These are phyloP conservation scores for Sungouiozyma intestinalis DNA, from an alignment of 805 yeast genomes.

Conservation along the genomic window DNA sequence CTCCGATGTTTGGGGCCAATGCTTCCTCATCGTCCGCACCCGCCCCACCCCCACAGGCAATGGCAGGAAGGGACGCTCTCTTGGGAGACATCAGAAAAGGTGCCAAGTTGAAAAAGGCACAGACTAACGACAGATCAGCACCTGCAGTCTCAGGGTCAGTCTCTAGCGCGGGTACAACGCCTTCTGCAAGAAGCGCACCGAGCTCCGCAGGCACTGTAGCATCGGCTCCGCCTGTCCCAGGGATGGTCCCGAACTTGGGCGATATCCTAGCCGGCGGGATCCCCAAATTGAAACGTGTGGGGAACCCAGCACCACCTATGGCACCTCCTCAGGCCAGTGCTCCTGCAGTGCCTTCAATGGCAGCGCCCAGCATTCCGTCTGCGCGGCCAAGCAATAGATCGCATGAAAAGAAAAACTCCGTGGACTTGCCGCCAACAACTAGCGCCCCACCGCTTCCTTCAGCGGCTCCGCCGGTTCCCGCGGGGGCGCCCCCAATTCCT, in stretches of 20 bases:
- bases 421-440: slow-evolving; percentile 12
- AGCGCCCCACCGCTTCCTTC: slow-evolving; percentile 14
- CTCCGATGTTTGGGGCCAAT: slow-evolving; percentile 35
- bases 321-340: slow-evolving; percentile 7
- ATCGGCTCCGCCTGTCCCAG: slow-evolving; percentile 24
- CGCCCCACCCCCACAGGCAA: slow-evolving; percentile 23
- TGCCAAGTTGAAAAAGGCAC: slow-evolving; percentile 45
- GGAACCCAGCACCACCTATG: slow-evolving; percentile 5
- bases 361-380: slow-evolving; percentile 9
- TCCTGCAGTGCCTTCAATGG: slow-evolving; percentile 11
- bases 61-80: slow-evolving; percentile 42
- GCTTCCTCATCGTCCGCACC: slow-evolving; percentile 27
- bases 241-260: slow-evolving; percentile 26
- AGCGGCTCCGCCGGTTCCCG: slow-evolving; percentile 17
- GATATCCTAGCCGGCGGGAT: slow-evolving; percentile 54
- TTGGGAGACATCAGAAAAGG: slow-evolving; percentile 81
- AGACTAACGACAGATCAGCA: slow-evolving; percentile 57
- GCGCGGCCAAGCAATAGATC: slow-evolving; percentile 11
- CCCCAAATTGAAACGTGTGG: slow-evolving; percentile 52
- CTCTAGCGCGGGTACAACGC: slow-evolving; percentile 4
- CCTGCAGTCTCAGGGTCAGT: slow-evolving; percentile 38
- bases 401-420: slow-evolving; percentile 7
- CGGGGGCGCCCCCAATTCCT: slow-evolving; percentile 20
- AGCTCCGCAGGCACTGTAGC: slow-evolving; percentile 3
- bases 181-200: slow-evolving; percentile 17